phyloP scores from a whole-genome alignment of 2,329 filamentous ascomycete genomes.

The Trichoderma atroviride region DNA sequence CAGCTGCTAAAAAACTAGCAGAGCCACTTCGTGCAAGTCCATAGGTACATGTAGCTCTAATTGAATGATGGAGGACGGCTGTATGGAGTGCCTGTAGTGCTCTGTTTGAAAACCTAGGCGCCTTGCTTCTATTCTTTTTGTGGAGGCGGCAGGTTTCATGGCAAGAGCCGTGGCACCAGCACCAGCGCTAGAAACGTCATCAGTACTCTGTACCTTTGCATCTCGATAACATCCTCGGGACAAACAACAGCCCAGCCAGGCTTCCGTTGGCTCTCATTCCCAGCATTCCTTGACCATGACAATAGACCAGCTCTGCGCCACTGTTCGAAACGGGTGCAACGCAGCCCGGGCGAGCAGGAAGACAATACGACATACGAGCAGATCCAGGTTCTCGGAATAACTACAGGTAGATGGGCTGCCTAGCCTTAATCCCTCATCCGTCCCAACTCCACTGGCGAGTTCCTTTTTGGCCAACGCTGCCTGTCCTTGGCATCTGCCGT shows the following conservation, averaged over 20 bases:
- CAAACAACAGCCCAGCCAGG: neutral
- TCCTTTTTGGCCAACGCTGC: neutral
- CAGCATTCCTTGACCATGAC: neutral
- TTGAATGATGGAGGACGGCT: neutral
- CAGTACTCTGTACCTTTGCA: neutral
- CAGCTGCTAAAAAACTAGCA: neutral
- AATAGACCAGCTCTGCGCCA: neutral
- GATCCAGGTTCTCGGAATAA: neutral
- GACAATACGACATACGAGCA: neutral
- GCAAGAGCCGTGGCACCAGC: neutral
- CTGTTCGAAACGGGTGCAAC: neutral
- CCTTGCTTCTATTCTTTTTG: neutral
- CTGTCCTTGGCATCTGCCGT: neutral
- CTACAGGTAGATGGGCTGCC: neutral
- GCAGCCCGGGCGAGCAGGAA: neutral
- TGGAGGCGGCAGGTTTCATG: neutral
- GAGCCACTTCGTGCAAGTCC: neutral
- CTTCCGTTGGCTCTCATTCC: neutral
- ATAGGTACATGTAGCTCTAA: neutral
- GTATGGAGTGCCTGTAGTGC: neutral
- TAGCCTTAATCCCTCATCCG: neutral
- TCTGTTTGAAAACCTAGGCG: neutral
- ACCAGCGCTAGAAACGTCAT: neutral
- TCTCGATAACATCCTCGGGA: neutral
- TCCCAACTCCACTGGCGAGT: neutral